Evolutionary conservation across 2,329 filamentous ascomycete species (phyloP).

Genomic region (Talaromyces albobiverticillius): DNA sequence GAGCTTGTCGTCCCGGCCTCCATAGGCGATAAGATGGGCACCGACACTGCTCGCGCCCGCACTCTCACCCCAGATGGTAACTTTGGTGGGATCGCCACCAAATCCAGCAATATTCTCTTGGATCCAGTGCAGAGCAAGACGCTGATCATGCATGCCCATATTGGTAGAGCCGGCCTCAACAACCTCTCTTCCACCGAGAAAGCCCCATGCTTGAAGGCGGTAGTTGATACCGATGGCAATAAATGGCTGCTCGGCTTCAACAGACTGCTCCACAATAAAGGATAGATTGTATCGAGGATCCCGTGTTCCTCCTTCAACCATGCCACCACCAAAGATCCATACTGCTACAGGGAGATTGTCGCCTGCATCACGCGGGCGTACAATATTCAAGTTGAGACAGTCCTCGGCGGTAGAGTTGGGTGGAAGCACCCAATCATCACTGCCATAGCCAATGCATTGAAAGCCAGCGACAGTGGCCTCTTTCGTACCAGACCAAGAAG

Average conservation of each 20-base stretch:
- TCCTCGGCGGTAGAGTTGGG: conserved; percentile 45
- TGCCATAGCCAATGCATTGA: too few species aligned
- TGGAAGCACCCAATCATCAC: conserved; percentile 41
- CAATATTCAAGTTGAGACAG: conserved; percentile 42
- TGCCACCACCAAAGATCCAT: conserved; percentile 48
- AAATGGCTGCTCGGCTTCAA: conserved; percentile 46
- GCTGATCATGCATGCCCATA: conserved; percentile 49
- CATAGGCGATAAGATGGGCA: too few species aligned
- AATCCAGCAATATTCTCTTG: conserved; percentile 18
- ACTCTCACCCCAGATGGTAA: conserved; percentile 56
- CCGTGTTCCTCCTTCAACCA: conserved; percentile 35
- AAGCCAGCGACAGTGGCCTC: conserved; percentile 28
- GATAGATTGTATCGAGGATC: conserved; percentile 67
- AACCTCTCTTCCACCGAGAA: conserved; percentile 38
- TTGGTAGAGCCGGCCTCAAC: conserved; percentile 50
- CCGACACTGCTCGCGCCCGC: conserved; percentile 53
- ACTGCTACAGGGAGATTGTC: conserved; percentile 34
- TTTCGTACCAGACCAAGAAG: conserved; percentile 40
- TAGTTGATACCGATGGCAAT: conserved; percentile 48
- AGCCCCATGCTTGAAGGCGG: conserved; percentile 57
- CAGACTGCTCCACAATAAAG: conserved; percentile 52
- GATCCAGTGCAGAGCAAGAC: conserved; percentile 37
- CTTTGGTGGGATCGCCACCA: conserved; percentile 15
- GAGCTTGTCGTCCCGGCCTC: too few species aligned
- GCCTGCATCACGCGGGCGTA: conserved; percentile 27